Base-by-base conservation (phyloP, 441 rosid species). In the Melianthus villosus region DNA sequence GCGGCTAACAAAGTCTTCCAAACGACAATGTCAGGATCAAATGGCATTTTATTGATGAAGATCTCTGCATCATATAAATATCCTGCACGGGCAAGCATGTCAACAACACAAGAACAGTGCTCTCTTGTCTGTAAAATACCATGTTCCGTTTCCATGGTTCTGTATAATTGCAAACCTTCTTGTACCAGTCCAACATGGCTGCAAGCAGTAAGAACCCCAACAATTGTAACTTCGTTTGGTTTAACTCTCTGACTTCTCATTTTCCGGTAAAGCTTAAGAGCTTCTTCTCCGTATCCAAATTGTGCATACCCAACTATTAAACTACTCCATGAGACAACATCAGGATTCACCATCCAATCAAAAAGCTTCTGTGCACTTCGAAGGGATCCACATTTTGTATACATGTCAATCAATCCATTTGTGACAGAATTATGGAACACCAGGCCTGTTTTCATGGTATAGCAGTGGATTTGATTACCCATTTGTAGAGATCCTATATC, bases 1-100 rank as follows among this genome's bases (percentile, higher is more conserved):
- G 79, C 73, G 32, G 82, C 59, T 17, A 71, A 53, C 20, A 75
- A 56, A 41, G 68, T 67, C 70, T 68, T 68, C 76, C 79, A 71
- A 22, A 71, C 60, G 7, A 71, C 56, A 1, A 64, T 49, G 45
- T 59, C 79, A 34, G 73, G 64, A 30, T 57, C 56, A 52, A 63
- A 56, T 45, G 42, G 16, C 64, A 66, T 51, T 42, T 44, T 60
- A 23, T 44, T 23, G 10, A 75, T 51, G 46, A 71, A 75, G 11
- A 22, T 51, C 44, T 64, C 69, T 17, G 79, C 82, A 63, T 68
- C 74, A 11, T 56, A 29, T 46, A 75, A 46, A 29, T 47, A 54
- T 14, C 82, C 82, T 34, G 79, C 71, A 46, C 76, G 78, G 34
- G 71, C 64, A 8, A 75, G 66, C 42, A 75, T 57, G 62, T 75